These are phyloP conservation scores for Barnettozyma botsteinii DNA, from an alignment of 805 yeast genomes.

Conservation along the genomic window DNA sequence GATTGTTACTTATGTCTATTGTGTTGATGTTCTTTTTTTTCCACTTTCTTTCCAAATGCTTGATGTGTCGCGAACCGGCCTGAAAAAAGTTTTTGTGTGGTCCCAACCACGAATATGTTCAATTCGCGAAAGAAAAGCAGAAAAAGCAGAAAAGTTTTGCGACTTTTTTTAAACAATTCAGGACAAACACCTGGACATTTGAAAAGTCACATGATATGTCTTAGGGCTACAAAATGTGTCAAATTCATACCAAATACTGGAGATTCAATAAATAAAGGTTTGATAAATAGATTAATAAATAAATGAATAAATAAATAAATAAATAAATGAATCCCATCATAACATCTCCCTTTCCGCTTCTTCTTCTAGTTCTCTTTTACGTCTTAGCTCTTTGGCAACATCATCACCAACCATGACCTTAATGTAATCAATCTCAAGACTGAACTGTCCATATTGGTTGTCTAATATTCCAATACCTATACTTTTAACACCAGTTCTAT, in stretches of 20 bases:
- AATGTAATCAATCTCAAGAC: slow-evolving; percentile 64
- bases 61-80: slow-evolving; percentile 7
- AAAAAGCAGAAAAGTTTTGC: no score
- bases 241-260: no score
- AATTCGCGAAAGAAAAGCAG: not conserved
- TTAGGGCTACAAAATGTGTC: slow-evolving; percentile 7
- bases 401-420: slow-evolving; percentile 55
- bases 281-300: slow-evolving; percentile 3
- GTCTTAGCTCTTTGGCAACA: slow-evolving; percentile 18
- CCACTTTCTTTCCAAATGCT: not conserved
- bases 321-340: not conserved
- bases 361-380: slow-evolving; percentile 8
- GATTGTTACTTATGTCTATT: not conserved
- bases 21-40: slow-evolving; percentile 6
- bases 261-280: no score
- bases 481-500: slow-evolving; percentile 59
- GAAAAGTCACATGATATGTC: not conserved
- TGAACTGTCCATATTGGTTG: slow-evolving; percentile 70
- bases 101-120: slow-evolving; percentile 1
- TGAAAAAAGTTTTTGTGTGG: slow-evolving; percentile 2
- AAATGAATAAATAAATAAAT: slow-evolving; percentile 1
- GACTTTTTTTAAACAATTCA: no score
- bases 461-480: slow-evolving; percentile 77
- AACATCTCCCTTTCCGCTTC: not conserved
- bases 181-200: not conserved